Conservation (phyloP, 2,329 filamentous ascomycete genomes). For the Trichoderma aggressivum region DNA sequence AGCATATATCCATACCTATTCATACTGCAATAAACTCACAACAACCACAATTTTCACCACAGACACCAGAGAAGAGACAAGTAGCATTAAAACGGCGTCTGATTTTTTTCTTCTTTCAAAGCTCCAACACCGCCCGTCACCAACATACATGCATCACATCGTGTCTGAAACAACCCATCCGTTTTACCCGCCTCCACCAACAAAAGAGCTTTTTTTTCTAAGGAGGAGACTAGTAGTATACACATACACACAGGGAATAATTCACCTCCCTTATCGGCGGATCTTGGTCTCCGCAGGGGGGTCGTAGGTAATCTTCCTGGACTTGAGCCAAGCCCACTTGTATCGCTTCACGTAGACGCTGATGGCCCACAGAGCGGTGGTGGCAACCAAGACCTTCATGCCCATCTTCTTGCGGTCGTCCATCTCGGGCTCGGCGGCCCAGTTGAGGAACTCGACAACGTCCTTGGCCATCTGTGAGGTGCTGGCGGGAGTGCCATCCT, state of each 20-base stretch:
- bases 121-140: slow-evolving; percentile 40
- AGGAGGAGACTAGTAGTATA: slow-evolving; percentile 38
- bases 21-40: neutral
- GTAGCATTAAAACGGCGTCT: slow-evolving; percentile 44
- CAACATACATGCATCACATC: slow-evolving; percentile 27
- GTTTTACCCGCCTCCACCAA: slow-evolving; percentile 42
- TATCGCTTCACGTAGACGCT: slow-evolving; percentile 99
- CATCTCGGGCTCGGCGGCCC: slow-evolving; percentile 98
- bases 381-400: slow-evolving; percentile 86
- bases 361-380: slow-evolving; percentile 74
- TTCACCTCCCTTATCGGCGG: slow-evolving; percentile 42
- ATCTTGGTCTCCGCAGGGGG: slow-evolving; percentile 60
- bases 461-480: slow-evolving; percentile 99
- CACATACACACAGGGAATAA: slow-evolving; percentile 36
- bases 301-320: slow-evolving; percentile 86
- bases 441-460: slow-evolving; percentile 98
- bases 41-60: neutral
- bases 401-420: slow-evolving; percentile 99
- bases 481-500: slow-evolving; percentile 89
- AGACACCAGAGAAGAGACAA: neutral
- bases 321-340: slow-evolving; percentile 97
- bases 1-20: neutral
- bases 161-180: slow-evolving; percentile 30
- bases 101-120: slow-evolving; percentile 41
- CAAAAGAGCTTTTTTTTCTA: slow-evolving; percentile 40